Base-by-base conservation (phyloP, 768 basidiomycete species). In the Leccinum uliginosum region DNA sequence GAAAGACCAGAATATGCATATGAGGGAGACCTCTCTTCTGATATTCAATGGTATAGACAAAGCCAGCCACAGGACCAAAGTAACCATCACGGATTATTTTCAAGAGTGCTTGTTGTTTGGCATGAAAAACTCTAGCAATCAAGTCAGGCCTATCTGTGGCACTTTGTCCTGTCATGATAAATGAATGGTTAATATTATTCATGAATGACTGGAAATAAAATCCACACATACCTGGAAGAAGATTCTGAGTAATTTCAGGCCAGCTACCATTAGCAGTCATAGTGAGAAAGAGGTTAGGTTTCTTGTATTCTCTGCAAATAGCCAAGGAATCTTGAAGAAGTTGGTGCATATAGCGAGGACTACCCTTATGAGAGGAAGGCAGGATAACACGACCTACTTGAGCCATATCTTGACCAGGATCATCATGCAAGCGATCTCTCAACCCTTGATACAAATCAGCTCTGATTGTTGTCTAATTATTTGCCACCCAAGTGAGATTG, bases 181-280 rank as follows among this genome's bases (percentile, higher is more conserved):
- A 34, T 34, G 0, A 34, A 34, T 34, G 14, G n/a, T 19, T 11
- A 14, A 8, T 21, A 14, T 0, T 21, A 1, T n/a, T 44, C 10
- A 21, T 17, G 15, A 21, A 21, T 44, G 11, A 44, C 10, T 44
- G 11, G 11, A 0, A n/a, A 44, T 44, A 2, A 19, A 44, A 21
- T 44, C 6, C 10, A 44, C 6, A 44, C 21, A 44, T 40, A 61
- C 72, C 73, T 49, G 71, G 72, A 0, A 76, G 58, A 0, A 83
- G 71, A 43, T 73, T 74, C 0, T 59, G 50, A 0, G 53, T 38
- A 23, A 83, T 72, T 58, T 83, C 82, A 2, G 63, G 65, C 83
- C 83, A 84, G 1, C 68, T 51, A 0, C 77, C 76, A 69, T 83
- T 84, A 9, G 74, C 68, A 6, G 82, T 84, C 67, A 82, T 74